phyloP scores from a whole-genome alignment of 352 stramenopile genomes.

The Globisporangium perplexum region DNA sequence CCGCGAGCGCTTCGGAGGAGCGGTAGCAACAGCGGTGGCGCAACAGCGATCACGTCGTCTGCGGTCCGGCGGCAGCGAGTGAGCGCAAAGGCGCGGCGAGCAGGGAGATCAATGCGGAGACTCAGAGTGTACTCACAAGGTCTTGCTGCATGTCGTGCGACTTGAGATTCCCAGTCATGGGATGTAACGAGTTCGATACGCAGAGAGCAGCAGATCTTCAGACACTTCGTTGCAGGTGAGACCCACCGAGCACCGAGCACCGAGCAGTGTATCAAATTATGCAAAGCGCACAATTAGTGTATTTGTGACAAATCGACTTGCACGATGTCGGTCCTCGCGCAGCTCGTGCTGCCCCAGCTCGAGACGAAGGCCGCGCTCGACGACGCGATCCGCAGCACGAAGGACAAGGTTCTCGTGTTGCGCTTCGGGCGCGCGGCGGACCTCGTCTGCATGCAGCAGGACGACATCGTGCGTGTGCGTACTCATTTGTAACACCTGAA shows the following conservation, averaged over 20 bases:
- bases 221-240: no score
- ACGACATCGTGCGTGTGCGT: conserved; percentile 59
- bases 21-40: neutral
- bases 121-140: no score
- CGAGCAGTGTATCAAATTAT: no score
- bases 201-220: no score
- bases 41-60: neutral
- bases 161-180: no score
- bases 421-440: conserved; percentile 70
- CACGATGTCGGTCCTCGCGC: conserved; percentile 33
- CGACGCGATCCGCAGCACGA: conserved; percentile 68
- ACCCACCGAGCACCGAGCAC: no score
- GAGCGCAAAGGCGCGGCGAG: neutral
- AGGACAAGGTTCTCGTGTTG: conserved; percentile 79
- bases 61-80: neutral
- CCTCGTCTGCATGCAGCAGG: conserved; percentile 72
- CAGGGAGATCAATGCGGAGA: neutral
- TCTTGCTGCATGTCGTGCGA: no score
- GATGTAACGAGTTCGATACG: no score
- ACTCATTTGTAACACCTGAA: no score
- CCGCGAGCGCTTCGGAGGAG: conserved; percentile 4
- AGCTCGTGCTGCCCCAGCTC: conserved; percentile 67
- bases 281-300: no score
- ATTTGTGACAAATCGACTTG: no score
- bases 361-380: conserved; percentile 61